Percentiles rank a stretch among this genome's conserved stretches.
phyloP scores from a whole-genome alignment of 805 yeast genomes.

The Monosporozyma aquatica region DNA sequence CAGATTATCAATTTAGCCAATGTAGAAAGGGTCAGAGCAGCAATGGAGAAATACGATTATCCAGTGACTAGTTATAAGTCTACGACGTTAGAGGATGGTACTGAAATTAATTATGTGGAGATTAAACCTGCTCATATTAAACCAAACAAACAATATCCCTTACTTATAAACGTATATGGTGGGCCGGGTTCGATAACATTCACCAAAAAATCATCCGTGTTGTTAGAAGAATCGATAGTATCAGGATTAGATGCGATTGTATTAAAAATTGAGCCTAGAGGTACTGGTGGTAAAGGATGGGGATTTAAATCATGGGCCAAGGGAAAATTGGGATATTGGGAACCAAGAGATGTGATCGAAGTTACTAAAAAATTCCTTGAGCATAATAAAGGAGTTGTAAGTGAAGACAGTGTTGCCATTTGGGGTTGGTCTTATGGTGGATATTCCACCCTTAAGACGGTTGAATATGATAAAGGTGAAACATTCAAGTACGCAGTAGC shows the following conservation, averaged over 20 bases:
- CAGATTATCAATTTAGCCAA: slow-evolving; percentile 12
- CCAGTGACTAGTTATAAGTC: slow-evolving; percentile 39
- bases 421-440: slow-evolving; percentile 95
- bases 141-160: slow-evolving; percentile 43
- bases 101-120: slow-evolving; percentile 44
- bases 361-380: slow-evolving; percentile 43
- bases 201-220: slow-evolving; percentile 37
- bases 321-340: slow-evolving; percentile 60
- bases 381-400: slow-evolving; percentile 36
- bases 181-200: slow-evolving; percentile 73
- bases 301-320: slow-evolving; percentile 46
- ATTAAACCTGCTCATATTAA: slow-evolving; percentile 52
- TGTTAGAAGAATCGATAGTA: slow-evolving; percentile 51
- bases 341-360: slow-evolving; percentile 56
- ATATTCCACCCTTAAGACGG: slow-evolving; percentile 60
- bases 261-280: slow-evolving; percentile 67
- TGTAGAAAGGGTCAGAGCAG: slow-evolving; percentile 8
- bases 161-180: slow-evolving; percentile 63
- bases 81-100: slow-evolving; percentile 33
- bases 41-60: slow-evolving; percentile 33
- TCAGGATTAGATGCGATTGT: slow-evolving; percentile 53
- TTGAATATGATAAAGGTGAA: slow-evolving; percentile 55
- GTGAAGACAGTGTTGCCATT: slow-evolving; percentile 47
- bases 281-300: slow-evolving; percentile 79
- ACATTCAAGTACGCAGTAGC: slow-evolving; percentile 69